Conservation (phyloP, 768 basidiomycete species). For the Leccinum truebloodii region DNA sequence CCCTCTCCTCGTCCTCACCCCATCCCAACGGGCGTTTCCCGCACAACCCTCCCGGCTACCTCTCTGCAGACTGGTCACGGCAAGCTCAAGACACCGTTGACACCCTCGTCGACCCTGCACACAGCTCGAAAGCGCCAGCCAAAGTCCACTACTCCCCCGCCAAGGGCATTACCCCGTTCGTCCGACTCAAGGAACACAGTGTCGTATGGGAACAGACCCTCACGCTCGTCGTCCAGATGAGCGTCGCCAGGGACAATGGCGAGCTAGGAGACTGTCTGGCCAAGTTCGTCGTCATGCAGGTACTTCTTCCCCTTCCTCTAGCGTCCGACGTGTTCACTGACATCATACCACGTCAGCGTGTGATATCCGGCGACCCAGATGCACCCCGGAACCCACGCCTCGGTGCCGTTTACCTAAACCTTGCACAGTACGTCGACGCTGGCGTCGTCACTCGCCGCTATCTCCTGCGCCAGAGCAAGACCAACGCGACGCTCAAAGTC, state of each 20-base stretch:
- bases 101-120: background rate
- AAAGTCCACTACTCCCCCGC: conserved; percentile 36
- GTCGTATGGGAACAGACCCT: conserved; percentile 63
- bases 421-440: conserved; percentile 70
- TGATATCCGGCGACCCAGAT: conserved; percentile 55
- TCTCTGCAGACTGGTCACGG: conserved; percentile 31
- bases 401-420: conserved; percentile 66
- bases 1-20: conserved; percentile 16
- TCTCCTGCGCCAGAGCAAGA: conserved; percentile 71
- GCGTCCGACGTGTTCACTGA: background rate
- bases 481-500: conserved; percentile 77
- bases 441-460: conserved; percentile 62
- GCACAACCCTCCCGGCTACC: conserved; percentile 18
- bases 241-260: conserved; percentile 52
- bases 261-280: conserved; percentile 56
- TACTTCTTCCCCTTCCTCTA: conserved; percentile 11
- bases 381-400: conserved; percentile 59
- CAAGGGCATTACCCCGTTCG: conserved; percentile 62
- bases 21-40: conserved; percentile 1
- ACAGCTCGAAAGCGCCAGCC: background rate
- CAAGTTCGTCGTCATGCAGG: conserved; percentile 66
- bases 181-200: conserved; percentile 62
- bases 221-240: conserved; percentile 57
- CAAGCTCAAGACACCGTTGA: conserved; percentile 8
- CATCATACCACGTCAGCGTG: conserved; percentile 39